Percentiles rank a stretch among this genome's conserved stretches.
Conservation (phyloP, 352 stramenopile species). For the Globisporangium barbulae region DNA sequence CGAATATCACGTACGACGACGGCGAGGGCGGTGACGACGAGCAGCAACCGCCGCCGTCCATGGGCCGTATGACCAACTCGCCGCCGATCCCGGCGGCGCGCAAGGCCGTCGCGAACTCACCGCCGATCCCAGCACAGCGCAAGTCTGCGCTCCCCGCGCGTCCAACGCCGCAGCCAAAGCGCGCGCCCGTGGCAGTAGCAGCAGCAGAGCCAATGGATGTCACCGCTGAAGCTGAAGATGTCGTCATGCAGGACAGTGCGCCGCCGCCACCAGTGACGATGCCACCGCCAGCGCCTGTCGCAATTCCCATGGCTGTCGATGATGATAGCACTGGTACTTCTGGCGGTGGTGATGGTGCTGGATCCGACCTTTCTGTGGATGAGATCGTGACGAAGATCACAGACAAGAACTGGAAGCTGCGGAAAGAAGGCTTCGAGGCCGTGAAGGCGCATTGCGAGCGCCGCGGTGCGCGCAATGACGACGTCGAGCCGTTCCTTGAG, state of each 20-base stretch:
- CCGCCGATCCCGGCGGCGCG: slow-evolving; percentile 25
- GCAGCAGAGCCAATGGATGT: slow-evolving; percentile 16
- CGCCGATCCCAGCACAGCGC: slow-evolving; percentile 22
- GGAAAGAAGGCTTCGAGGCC: slow-evolving; percentile 80
- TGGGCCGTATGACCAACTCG: slow-evolving; percentile 39
- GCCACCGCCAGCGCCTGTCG: slow-evolving; percentile 11
- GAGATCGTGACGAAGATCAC: slow-evolving; percentile 48
- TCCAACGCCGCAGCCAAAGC: background rate
- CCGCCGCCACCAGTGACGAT: slow-evolving; percentile 3
- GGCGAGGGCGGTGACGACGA: slow-evolving; percentile 22
- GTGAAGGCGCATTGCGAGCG: slow-evolving; percentile 65
- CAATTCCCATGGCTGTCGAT: slow-evolving; percentile 7
- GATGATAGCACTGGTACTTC: background rate
- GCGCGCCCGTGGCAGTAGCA: background rate
- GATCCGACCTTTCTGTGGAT: slow-evolving; percentile 36
- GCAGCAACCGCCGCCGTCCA: slow-evolving; percentile 21
- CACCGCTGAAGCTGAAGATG: slow-evolving; percentile 16
- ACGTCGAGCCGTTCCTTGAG: slow-evolving; percentile 49
- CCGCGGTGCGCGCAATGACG: slow-evolving; percentile 32
- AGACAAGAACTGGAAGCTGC: slow-evolving; percentile 87
- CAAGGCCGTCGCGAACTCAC: slow-evolving; percentile 23
- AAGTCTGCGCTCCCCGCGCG: slow-evolving; percentile 12
- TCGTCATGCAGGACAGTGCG: slow-evolving; percentile 20
- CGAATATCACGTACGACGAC: slow-evolving; percentile 71
- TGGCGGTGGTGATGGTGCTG: background rate